These are phyloP conservation scores for Rhodotorula mucilaginosa DNA, from an alignment of 1,284 basidiomycete genomes.

Conservation along the genomic window DNA sequence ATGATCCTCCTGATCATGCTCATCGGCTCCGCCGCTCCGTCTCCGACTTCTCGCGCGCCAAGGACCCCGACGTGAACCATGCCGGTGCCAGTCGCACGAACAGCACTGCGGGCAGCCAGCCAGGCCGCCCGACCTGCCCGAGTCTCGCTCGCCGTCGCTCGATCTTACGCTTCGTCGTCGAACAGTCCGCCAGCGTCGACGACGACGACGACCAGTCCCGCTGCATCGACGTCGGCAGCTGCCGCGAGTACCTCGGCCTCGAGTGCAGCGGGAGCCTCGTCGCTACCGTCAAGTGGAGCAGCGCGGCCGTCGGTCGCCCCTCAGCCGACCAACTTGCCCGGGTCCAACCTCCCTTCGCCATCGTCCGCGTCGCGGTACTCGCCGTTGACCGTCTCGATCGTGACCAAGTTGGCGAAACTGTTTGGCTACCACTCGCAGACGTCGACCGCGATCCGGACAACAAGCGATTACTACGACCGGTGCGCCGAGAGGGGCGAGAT, in stretches of 20 bases:
- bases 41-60: not conserved
- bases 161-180: conserved; percentile 11
- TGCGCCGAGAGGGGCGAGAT: conserved; percentile 54
- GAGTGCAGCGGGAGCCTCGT: not conserved
- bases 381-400: conserved; percentile 39
- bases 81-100: not conserved
- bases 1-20: too few relatives aligned
- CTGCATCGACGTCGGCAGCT: not conserved
- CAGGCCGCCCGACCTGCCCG: not conserved
- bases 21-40: too few relatives aligned
- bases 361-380: conserved; percentile 31
- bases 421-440: conserved; percentile 57
- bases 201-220: not conserved
- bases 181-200: not conserved
- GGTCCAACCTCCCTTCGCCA: conserved; percentile 29
- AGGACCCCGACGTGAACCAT: not conserved
- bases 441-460: conserved; percentile 56
- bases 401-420: conserved; percentile 51
- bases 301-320: conserved; percentile 22
- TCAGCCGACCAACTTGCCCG: conserved; percentile 38
- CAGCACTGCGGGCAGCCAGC: conserved; percentile 7
- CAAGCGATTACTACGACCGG: conserved; percentile 56
- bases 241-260: not conserved
- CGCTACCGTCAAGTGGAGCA: not conserved
- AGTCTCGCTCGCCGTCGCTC: not conserved